Evolutionary conservation across 352 stramenopile species (phyloP).

Genomic region (Globisporangium radiosum): DNA sequence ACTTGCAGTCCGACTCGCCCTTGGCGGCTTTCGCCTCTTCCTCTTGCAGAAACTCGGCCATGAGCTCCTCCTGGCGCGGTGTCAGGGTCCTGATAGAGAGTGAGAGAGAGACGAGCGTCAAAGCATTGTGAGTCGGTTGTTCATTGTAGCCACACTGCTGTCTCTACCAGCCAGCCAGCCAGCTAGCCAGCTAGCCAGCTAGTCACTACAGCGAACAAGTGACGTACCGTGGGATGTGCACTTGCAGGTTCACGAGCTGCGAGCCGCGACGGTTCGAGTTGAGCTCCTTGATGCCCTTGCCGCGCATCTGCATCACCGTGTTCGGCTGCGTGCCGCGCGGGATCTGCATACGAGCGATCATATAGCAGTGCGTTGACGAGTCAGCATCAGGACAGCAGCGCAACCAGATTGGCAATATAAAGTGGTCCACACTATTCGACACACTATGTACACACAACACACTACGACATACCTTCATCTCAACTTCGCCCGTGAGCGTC

Average conservation of each 20-base stretch:
- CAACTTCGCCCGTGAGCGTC: constrained; percentile 95
- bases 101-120: too few relatives aligned
- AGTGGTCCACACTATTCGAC: background rate
- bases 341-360: constrained; percentile 27
- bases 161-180: too few relatives aligned
- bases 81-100: constrained; percentile 70
- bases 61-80: constrained; percentile 91
- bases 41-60: constrained; percentile 93
- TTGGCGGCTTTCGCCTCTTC: constrained; percentile 62
- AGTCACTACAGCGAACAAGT: background rate
- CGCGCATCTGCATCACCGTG: constrained; percentile 94
- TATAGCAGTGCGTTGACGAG: too few relatives aligned
- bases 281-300: constrained; percentile 95
- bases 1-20: constrained; percentile 75
- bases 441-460: background rate
- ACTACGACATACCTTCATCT: constrained; percentile 88
- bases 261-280: constrained; percentile 90
- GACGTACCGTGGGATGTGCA: constrained; percentile 92
- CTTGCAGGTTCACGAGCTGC: constrained; percentile 96
- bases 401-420: background rate
- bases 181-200: too few relatives aligned
- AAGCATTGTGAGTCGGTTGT: too few relatives aligned
- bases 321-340: constrained; percentile 93
- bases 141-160: too few relatives aligned
- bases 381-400: too few relatives aligned